Evolutionary conservation across 2,329 filamentous ascomycete genomes (phyloP).

Genomic region (Verticillium isaacii): DNA sequence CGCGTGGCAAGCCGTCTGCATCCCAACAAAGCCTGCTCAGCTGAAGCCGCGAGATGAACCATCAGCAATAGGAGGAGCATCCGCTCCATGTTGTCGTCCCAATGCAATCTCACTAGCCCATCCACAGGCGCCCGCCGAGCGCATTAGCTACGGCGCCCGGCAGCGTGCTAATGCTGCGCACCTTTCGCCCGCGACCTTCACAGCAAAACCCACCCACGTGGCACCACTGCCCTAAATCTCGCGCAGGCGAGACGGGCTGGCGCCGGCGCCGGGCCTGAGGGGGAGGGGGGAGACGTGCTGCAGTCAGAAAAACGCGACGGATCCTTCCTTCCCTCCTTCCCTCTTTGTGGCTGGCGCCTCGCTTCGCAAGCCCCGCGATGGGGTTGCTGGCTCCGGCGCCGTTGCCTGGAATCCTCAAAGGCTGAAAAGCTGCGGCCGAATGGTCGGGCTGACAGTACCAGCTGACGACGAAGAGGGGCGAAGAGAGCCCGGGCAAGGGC

Average conservation of each 20-base stretch:
- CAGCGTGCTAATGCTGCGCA: neutral
- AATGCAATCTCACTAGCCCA: neutral
- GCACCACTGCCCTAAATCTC: neutral
- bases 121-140: neutral
- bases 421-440: neutral
- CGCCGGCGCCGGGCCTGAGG: neutral
- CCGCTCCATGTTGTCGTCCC: neutral
- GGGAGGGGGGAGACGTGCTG: neutral
- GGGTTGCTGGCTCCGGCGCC: neutral
- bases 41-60: too few relatives aligned
- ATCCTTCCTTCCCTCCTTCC: too few relatives aligned
- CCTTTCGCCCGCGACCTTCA: neutral
- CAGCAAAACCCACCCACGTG: neutral
- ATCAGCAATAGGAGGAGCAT: neutral
- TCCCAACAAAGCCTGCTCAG: too few relatives aligned
- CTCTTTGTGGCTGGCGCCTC: neutral
- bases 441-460: neutral
- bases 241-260: neutral
- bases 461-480: neutral
- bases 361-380: neutral
- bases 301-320: too few relatives aligned
- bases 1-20: too few relatives aligned
- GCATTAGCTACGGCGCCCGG: neutral
- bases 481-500: neutral
- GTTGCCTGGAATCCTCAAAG: neutral